phyloP scores from a whole-genome alignment of 2,329 filamentous ascomycete species.

The Botrytis galanthina region DNA sequence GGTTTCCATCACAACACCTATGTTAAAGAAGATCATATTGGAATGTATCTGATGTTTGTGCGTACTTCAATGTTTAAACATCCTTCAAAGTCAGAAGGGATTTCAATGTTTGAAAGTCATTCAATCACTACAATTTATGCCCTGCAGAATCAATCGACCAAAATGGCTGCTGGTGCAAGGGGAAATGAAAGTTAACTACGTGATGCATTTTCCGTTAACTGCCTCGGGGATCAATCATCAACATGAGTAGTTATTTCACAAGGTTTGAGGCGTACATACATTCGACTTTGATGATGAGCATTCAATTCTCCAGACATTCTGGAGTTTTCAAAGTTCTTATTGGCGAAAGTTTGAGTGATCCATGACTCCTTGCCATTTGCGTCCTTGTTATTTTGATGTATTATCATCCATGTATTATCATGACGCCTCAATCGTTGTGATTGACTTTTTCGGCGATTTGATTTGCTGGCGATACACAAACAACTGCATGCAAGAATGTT shows the following conservation, averaged over 20 bases:
- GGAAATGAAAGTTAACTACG: background rate
- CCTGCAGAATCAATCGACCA: background rate
- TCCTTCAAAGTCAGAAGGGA: background rate
- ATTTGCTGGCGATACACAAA: background rate
- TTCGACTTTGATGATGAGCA: background rate
- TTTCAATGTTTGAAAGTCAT: background rate
- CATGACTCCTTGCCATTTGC: background rate
- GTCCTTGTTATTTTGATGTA: background rate
- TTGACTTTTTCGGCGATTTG: background rate
- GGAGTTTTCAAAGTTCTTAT: background rate
- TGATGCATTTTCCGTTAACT: background rate
- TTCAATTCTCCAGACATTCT: background rate
- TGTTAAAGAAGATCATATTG: no score
- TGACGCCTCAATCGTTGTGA: background rate
- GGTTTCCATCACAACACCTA: background rate
- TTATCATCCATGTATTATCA: background rate
- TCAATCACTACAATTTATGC: background rate
- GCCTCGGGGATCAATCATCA: background rate
- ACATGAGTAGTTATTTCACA: background rate
- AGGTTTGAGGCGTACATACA: background rate
- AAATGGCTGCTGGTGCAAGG: background rate
- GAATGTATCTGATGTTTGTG: background rate
- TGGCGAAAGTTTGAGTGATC: background rate
- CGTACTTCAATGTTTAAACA: background rate
- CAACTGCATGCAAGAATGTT: background rate